These are phyloP conservation scores for Cladosporium velox DNA, from an alignment of 2,329 filamentous ascomycete genomes.

Conservation along the genomic window DNA sequence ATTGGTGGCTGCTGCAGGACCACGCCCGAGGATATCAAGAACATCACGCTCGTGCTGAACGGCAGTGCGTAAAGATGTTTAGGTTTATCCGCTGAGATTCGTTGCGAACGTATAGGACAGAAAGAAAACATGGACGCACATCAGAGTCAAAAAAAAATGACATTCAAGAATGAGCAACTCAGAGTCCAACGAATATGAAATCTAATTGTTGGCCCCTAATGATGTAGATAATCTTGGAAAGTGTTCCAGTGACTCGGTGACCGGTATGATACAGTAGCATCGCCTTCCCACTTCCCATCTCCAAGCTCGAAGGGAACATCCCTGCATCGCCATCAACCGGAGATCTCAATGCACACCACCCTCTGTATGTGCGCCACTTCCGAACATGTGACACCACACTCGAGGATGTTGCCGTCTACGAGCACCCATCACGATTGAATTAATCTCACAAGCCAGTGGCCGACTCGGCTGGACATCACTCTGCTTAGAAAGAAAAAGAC, in stretches of 20 bases:
- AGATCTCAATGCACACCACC: no score
- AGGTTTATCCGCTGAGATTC: not conserved
- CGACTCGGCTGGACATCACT: no score
- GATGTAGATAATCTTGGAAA: no score
- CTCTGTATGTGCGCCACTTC: not conserved
- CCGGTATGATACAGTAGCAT: constrained; percentile 4
- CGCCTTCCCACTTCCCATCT: not conserved
- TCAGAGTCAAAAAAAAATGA: not conserved
- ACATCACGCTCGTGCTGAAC: constrained; percentile 1
- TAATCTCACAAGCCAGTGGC: no score
- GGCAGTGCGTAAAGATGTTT: not conserved
- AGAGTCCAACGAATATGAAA: no score
- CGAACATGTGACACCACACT: not conserved
- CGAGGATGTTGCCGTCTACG: no score
- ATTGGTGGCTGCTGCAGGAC: constrained; percentile 53
- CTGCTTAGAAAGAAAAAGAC: no score
- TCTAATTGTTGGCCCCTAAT: no score
- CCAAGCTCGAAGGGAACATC: not conserved
- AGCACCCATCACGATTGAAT: not conserved
- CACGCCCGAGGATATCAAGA: constrained; percentile 43
- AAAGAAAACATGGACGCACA: not conserved
- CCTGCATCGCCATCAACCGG: not conserved
- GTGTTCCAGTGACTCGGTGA: not conserved
- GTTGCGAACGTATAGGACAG: not conserved
- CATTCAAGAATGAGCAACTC: not conserved